A percentile compares a stretch with the other conserved stretches of the same genome.
Evolutionary conservation across 164 flowering plant genomes (phyloP).

Genomic region (Dillenia turbinata): DNA sequence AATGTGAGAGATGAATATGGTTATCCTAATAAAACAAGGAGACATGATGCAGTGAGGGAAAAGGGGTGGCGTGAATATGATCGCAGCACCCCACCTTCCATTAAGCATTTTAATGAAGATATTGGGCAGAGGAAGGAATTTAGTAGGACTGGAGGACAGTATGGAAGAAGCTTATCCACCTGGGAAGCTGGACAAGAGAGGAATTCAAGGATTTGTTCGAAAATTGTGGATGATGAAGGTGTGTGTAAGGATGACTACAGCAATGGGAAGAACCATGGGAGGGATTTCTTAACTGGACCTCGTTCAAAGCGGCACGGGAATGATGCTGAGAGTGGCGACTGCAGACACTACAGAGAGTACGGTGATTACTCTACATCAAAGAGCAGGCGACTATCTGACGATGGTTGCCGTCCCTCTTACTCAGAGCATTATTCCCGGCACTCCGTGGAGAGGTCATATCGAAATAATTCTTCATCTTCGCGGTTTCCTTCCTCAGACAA

Average conservation of each 20-base stretch:
- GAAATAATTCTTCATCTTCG: constrained; percentile 44
- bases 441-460: constrained; percentile 50
- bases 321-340: constrained; percentile 49
- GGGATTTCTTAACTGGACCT: constrained; percentile 41
- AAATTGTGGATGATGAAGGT: constrained; percentile 47
- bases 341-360: constrained; percentile 51
- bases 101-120: constrained; percentile 42
- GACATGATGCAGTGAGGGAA: constrained; percentile 15
- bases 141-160: constrained; percentile 48
- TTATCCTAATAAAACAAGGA: no score
- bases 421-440: constrained; percentile 35
- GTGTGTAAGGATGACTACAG: constrained; percentile 33
- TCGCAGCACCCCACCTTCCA: constrained; percentile 46
- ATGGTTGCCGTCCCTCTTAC: constrained; percentile 32
- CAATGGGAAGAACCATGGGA: constrained; percentile 46
- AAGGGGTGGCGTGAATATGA: constrained; percentile 36
- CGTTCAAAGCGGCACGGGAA: constrained; percentile 54
- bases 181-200: constrained; percentile 55
- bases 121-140: constrained; percentile 36
- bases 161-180: constrained; percentile 36
- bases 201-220: constrained; percentile 45
- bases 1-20: neutral
- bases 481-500: constrained; percentile 45
- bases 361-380: constrained; percentile 51
- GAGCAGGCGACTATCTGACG: constrained; percentile 62